A percentile compares a stretch with the other conserved stretches of the same genome.
Evolutionary conservation across 2,329 filamentous ascomycete genomes (phyloP).

Genomic region (Berkeleyomyces rouxiae): DNA sequence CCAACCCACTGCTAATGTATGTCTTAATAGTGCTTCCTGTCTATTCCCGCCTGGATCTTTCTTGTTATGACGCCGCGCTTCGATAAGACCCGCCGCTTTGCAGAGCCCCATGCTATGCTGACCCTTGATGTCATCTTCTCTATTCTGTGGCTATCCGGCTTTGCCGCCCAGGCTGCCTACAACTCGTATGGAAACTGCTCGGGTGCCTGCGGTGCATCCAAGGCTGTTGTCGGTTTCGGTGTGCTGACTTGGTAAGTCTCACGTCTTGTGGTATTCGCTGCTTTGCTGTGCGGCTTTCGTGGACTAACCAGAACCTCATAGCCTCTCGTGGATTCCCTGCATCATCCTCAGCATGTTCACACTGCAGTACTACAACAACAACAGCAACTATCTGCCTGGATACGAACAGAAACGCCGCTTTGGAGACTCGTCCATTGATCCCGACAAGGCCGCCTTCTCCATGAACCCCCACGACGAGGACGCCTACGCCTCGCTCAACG

Average conservation of each 20-base stretch:
- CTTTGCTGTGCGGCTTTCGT: slow-evolving; percentile 6
- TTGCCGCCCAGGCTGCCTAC: slow-evolving; percentile 47
- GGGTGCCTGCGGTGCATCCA: slow-evolving; percentile 41
- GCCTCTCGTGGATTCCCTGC: slow-evolving; percentile 37
- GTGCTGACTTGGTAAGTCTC: slow-evolving; percentile 43
- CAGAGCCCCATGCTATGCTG: slow-evolving; percentile 45
- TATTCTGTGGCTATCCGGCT: slow-evolving; percentile 50
- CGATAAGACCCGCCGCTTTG: slow-evolving; percentile 42
- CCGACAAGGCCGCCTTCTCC: slow-evolving; percentile 53
- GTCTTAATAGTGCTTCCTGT: slow-evolving; percentile 41
- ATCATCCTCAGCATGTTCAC: slow-evolving; percentile 43
- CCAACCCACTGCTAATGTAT: not conserved
- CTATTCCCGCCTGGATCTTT: slow-evolving; percentile 47
- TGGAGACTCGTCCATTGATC: slow-evolving; percentile 34
- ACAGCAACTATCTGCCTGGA: slow-evolving; percentile 40
- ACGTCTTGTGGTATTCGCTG: not conserved
- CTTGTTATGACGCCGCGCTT: slow-evolving; percentile 48
- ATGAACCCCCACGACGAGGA: slow-evolving; percentile 51
- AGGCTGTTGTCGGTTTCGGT: slow-evolving; percentile 43
- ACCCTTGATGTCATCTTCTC: slow-evolving; percentile 39
- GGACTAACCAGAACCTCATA: slow-evolving; percentile 19
- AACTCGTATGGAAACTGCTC: slow-evolving; percentile 41
- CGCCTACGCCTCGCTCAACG: slow-evolving; percentile 44
- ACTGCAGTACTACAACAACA: slow-evolving; percentile 43
- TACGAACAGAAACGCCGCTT: slow-evolving; percentile 35